Evolutionary conservation across 768 basidiomycete species (phyloP), one percentile per base, ranked within the genome.

Genomic region (Leccinum boreale): DNA sequence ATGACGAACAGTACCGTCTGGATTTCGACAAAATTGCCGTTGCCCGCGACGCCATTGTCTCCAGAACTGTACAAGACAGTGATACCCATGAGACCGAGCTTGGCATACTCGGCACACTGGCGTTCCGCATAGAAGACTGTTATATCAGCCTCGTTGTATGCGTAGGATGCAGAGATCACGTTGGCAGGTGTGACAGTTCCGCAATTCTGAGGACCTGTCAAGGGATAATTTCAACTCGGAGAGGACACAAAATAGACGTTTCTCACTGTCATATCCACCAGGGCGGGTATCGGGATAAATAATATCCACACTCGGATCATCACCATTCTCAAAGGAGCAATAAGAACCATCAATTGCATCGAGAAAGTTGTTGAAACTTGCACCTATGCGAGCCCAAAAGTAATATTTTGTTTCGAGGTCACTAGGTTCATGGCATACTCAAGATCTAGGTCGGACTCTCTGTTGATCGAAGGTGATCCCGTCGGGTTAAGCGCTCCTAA

Each of bases 401-500:
- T 73, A 23, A 79, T 46, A 0, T 67, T 64, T 61, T 76, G 78
- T 36, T 64, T 69, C 12, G 63, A 58, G 0, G 72, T 74, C 6
- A 73, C 69, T 51, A 82, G 72, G 7, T 79, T 78, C 63, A 90
- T 82, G 12, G 76, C 82, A 53, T 87, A 90, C 69, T 90, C 81
- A 23, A 90, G 81, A 66, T 91, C 89, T 5, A 91, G 79, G 64
- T 86, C 78, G 26, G 87, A 85, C 75, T 89, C 89, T 19, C 78
- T 83, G 52, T 87, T 85, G 45, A 66, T 62, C 12, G 46, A 46
- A 50, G 78, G 77, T 21, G 62, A 69, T 44, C 73, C 65, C 21
- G 79, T 67, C 19, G 73, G 69, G 4, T 74, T 79, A 58, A 83
- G 81, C 39, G 61, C 73, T 11, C 77, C 77, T 52, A 78, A 76